These are phyloP conservation scores for Phlyctochytrium arcticum DNA, from an alignment of 192 early-diverging fungal genomes.

Conservation along the genomic window DNA sequence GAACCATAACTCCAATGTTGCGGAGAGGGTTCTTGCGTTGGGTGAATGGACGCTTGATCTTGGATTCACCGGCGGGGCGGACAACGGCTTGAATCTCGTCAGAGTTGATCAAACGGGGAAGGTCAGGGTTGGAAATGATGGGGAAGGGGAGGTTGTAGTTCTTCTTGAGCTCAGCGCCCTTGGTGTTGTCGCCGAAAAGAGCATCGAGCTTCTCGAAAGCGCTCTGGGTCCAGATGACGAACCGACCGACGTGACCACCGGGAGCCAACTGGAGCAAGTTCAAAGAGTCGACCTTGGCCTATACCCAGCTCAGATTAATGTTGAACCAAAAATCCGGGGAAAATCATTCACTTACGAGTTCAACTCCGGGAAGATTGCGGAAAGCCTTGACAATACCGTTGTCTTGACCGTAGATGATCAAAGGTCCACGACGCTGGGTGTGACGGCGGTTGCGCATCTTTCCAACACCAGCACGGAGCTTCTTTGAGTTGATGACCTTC, in stretches of 20 bases:
- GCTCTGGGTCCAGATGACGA: constrained; percentile 96
- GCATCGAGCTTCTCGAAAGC: constrained; percentile 90
- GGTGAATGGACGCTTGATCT: constrained; percentile 86
- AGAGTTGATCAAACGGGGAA: constrained; percentile 93
- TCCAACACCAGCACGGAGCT: constrained; percentile 93
- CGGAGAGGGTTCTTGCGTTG: constrained; percentile 99
- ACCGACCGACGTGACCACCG: constrained; percentile 98
- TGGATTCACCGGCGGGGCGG: constrained; percentile 71
- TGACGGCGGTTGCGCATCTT: constrained; percentile 96
- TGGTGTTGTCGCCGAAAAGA: constrained; percentile 86
- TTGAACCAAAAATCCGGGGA: not conserved
- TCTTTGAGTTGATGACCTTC: constrained; percentile 93
- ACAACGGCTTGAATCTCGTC: constrained; percentile 94
- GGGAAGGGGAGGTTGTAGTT: constrained; percentile 83
- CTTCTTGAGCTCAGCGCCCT: constrained; percentile 79
- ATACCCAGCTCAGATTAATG: not conserved
- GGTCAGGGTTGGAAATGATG: constrained; percentile 91
- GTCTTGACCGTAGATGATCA: constrained; percentile 93
- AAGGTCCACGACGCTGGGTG: constrained; percentile 93
- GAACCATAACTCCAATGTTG: constrained; percentile 84
- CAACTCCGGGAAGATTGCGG: constrained; percentile 98
- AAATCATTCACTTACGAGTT: constrained; percentile 56
- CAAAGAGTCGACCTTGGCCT: constrained; percentile 71
- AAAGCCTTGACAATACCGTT: constrained; percentile 91
- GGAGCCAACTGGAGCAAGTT: constrained; percentile 99